Base-by-base conservation (phyloP, 345 rosid species). In the Mallotus nudiflorus region DNA sequence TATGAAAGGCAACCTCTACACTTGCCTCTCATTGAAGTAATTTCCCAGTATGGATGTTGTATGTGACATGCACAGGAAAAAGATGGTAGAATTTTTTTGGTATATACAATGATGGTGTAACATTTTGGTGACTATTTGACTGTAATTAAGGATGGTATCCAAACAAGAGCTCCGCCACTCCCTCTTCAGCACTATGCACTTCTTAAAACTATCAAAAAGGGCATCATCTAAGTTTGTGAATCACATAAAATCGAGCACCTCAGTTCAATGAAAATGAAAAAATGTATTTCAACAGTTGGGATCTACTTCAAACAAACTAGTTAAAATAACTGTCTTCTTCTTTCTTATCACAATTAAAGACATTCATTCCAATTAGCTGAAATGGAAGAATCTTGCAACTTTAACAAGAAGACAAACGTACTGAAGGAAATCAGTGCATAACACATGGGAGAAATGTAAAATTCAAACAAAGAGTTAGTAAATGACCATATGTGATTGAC, bases 241-340 rank as follows among this genome's bases (percentile, higher is more conserved):
- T n/a, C n/a, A 52, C 1, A 35, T n/a, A 25, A 39, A 13, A 40
- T 16, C 27, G 6, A 24, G 6, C 27, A 15, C 25, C 35, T 54
- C 35, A 53, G 22, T 28, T 67, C 50, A 60, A 33, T 35, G 49
- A 25, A 46, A 62, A 51, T 0, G 13, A 51, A 25, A 60, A 50
- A 49, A 31, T 29, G 24, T 24, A 9, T 37, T 16, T 20, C n/a
- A 50, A 35, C 15, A 20, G 25, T 55, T 54, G 72, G 72, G 28
- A 56, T 68, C n/a, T 28, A 68, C 19, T 51, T 25, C 19, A 70
- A 60, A 25, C 59, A 3, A 12, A 19, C 73, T 35, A 46, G 10
- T 11, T 20, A 69, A 46, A 51, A 15, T 10, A 22, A 29, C 59
- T 52, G 29, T 62, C 61, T 49, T 61, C 49, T 61, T 50, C 40